These are phyloP conservation scores for Aspergillus bertholletiae DNA, from an alignment of 495 filamentous ascomycete genomes.

Conservation along the genomic window DNA sequence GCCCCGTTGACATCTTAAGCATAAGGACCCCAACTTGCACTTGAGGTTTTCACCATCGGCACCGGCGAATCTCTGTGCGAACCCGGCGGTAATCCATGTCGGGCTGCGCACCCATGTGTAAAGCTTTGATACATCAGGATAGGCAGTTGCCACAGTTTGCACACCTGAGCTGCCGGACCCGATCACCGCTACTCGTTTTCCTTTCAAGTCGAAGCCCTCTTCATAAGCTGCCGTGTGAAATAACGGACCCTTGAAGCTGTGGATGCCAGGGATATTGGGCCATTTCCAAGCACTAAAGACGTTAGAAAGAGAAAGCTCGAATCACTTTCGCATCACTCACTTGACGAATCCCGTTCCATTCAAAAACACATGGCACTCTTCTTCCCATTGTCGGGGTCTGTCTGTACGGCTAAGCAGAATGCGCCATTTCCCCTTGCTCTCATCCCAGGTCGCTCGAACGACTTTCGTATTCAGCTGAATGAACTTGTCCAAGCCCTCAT, in stretches of 20 bases:
- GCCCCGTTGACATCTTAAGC: no score
- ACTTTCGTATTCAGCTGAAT: conserved; percentile 21
- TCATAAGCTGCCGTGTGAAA: conserved; percentile 24
- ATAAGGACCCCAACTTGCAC: no score
- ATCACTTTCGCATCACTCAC: background rate
- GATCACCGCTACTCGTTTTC: conserved; percentile 45
- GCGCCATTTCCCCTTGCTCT: no score
- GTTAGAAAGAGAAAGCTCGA: no score
- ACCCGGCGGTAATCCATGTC: conserved; percentile 12
- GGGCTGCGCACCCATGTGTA: conserved; percentile 11
- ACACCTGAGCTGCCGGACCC: conserved; percentile 43
- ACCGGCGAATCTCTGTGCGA: conserved; percentile 13
- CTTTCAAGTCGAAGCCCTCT: conserved; percentile 24
- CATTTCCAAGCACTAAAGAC: conserved; percentile 17
- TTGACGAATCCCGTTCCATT: conserved; percentile 1
- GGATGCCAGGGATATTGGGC: conserved; percentile 25
- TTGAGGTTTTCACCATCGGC: conserved; percentile 13
- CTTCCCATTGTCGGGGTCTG: conserved; percentile 10
- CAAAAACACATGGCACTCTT: conserved; percentile 26
- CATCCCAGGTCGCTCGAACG: conserved; percentile 23
- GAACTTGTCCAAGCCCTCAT: conserved; percentile 22
- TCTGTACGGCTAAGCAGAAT: no score
- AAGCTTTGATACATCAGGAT: background rate
- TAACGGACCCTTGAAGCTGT: conserved; percentile 15
- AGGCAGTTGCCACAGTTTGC: conserved; percentile 24